These are phyloP conservation scores for Mariannaea elegans DNA, from an alignment of 2,329 filamentous ascomycete species.

Conservation along the genomic window DNA sequence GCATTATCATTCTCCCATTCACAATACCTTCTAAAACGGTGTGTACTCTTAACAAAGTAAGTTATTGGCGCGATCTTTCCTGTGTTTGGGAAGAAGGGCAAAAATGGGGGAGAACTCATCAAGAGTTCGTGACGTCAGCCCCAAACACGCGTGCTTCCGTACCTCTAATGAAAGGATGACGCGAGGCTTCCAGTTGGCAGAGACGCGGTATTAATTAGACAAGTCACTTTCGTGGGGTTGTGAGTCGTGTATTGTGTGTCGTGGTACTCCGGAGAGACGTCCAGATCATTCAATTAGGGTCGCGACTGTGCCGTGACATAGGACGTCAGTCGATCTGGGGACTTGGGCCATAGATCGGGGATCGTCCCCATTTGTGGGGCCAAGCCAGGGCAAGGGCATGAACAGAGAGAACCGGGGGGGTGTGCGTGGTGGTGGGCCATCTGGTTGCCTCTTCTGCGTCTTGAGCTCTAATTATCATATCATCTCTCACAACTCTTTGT, in stretches of 20 bases:
- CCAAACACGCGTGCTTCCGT: not conserved
- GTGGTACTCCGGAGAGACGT: not conserved
- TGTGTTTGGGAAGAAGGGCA: not conserved
- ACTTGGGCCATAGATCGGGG: conserved; percentile 1
- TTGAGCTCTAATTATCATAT: not conserved
- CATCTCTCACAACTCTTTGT: not conserved
- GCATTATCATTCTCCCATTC: not conserved
- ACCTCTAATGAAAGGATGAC: conserved; percentile 17
- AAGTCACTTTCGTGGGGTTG: conserved; percentile 19
- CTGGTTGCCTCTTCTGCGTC: not conserved
- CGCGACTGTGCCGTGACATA: not conserved
- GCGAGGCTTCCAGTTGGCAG: conserved; percentile 14
- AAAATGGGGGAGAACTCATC: no score
- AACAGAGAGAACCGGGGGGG: not conserved
- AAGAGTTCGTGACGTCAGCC: not conserved
- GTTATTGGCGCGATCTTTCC: not conserved
- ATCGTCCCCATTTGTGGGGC: not conserved
- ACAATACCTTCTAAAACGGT: not conserved
- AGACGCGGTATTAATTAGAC: conserved; percentile 24
- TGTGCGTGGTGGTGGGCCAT: not conserved
- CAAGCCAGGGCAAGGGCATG: not conserved
- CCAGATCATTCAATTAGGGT: not conserved
- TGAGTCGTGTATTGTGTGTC: not conserved
- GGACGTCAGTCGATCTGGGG: conserved; percentile 18
- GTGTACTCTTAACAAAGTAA: not conserved